Conservation (phyloP, 75 land plant species). For the Chamaecyparis obtusa region DNA sequence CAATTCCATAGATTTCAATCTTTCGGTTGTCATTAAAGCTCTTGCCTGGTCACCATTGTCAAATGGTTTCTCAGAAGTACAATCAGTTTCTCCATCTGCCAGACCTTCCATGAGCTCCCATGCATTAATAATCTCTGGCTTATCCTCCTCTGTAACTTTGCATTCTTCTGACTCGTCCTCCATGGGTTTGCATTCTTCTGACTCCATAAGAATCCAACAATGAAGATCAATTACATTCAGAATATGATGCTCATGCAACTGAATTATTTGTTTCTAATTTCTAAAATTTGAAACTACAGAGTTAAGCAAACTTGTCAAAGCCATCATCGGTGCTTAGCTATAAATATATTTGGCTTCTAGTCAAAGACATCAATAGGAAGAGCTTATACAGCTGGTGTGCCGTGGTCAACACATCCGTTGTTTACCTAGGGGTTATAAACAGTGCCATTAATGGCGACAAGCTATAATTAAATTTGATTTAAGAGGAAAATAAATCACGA, state of each 20-base stretch:
- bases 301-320: not conserved
- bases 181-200: not conserved
- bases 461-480: too few relatives aligned
- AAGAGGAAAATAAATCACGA: too few relatives aligned
- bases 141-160: not conserved
- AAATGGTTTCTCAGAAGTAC: not conserved
- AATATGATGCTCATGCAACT: not conserved
- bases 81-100: not conserved
- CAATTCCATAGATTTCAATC: not conserved
- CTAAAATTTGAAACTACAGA: not conserved
- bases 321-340: not conserved
- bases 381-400: too few relatives aligned
- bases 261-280: not conserved
- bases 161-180: not conserved
- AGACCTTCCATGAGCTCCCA: conserved; percentile 9
- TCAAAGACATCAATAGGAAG: too few relatives aligned
- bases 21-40: not conserved
- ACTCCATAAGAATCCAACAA: not conserved
- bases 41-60: not conserved
- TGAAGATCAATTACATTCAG: not conserved
- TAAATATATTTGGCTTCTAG: too few relatives aligned
- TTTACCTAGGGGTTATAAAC: too few relatives aligned
- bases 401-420: too few relatives aligned
- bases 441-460: too few relatives aligned
- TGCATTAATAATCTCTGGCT: not conserved